Base-by-base conservation (phyloP, 2,329 filamentous ascomycete species). In the Polytolypa hystricis region DNA sequence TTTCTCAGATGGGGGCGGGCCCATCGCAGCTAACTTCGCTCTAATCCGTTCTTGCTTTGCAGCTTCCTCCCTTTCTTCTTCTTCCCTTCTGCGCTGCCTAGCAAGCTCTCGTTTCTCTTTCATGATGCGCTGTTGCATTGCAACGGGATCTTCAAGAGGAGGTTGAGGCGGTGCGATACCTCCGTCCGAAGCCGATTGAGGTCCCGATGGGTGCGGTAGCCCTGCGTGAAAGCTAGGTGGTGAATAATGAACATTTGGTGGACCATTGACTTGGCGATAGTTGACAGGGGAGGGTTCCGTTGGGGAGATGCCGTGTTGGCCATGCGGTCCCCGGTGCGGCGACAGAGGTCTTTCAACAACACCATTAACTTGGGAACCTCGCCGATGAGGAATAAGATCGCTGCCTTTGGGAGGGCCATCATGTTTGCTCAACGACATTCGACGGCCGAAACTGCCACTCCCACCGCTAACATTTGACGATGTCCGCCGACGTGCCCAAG, bases 401-500 rank as follows among this genome's bases (percentile, higher is more conserved):
- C 56, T 50, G 9, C 52, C 48, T 34, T 60, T 56, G n/a, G 55
- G 49, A 6, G 57, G 50, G 21, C 62, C 57, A 35, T 65, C 65
- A 39, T 61, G 56, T 43, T 66, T 66, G 43, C 65, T 64, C 46
- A 71, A 64, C 1, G 74, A 78, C 64, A 72, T 70, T 21, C 81
- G 75, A 47, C 80, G 73, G 47, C 71, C 70, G 45, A 78, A 74
- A 25, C 74, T 70, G 42, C 81, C 80, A 56, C 85, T 93, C 41
- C 82, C 83, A 38, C 84, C 86, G 56, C 87, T 95, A 27, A 93
- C 81, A 52, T 86, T 93, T 2, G 89, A 96, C 11, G 89, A 95
- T 40, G 82, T 82, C 44, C 89, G 79, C 42, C 86, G 77, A 46
- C 86, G 77, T 25, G 71, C 73, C 66, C 83, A 87, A 2, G 75